Evolutionary conservation across 2,329 filamentous ascomycete genomes (phyloP), one percentile per base, ranked within the genome.

Genomic region (Decorospora gaudefroyi): DNA sequence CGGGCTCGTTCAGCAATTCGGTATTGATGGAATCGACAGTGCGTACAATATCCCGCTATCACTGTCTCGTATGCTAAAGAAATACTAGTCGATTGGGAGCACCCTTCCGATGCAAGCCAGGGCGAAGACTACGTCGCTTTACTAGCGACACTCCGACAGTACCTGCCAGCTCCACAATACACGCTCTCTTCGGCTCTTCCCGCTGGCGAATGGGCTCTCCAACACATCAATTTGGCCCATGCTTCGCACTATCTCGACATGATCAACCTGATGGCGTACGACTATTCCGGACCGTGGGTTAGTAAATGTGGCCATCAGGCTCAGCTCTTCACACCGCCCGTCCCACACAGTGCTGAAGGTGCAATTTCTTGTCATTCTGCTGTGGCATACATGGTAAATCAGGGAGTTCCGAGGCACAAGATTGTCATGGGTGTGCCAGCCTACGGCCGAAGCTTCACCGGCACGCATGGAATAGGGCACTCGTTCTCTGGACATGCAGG

Each of bases 211-310:
- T 80, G 81, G 71, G 78, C 84, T 0, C 73, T 93, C 41, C 80
- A 82, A 57, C 78, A 86, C 61, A 87, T 92, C 64, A 81, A 90
- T 62, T 73, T 92, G 8, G 72, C 69, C 15, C 73, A 76, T 43
- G 81, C 84, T 8, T 78, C 84, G 35, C 72, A 80, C 31, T 84
- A 87, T 55, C 76, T 93, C 23, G 87, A 92, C 68, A 78, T 85
- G 51, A 73, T 93, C 66, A 92, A 92, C 66, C 73, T 93, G 23
- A 89, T 87, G 80, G 81, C 87, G 1, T 93, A 90, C 69, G 88
- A 93, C 68, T 88, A 91, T 62, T 83, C 80, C 17, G 87, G 88
- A 1, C 76, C 81, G 3, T 91, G 87, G 87, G 81, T 80, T 1
- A 65, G 74, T 19, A 79, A 78, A 44, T 82, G 81, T 31, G 88